Conservation (phyloP, 768 basidiomycete genomes). For the Mrakia frigida region DNA sequence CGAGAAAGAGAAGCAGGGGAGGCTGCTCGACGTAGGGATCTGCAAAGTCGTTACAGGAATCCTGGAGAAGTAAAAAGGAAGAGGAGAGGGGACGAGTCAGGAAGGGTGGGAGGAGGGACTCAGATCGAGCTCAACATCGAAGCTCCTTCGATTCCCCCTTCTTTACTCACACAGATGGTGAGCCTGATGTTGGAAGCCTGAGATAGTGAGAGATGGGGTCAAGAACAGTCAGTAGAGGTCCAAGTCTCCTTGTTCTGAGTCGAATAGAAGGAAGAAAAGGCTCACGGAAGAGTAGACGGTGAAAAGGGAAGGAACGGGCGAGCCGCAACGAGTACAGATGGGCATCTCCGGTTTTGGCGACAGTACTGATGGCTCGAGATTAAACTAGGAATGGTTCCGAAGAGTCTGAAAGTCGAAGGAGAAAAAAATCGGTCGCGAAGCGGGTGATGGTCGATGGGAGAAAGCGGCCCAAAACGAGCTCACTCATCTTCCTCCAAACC, state of each 20-base stretch:
- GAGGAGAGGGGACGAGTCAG: neutral
- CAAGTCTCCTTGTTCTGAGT: neutral
- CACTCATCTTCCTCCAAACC: too few relatives aligned
- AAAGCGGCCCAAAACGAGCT: too few relatives aligned
- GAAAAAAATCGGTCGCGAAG: too few relatives aligned
- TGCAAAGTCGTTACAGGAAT: conserved; percentile 55
- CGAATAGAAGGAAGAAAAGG: neutral
- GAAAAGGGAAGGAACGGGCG: conserved; percentile 62
- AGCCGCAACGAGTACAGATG: conserved; percentile 71
- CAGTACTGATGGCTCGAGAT: too few relatives aligned
- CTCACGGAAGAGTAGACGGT: conserved; percentile 69
- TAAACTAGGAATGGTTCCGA: too few relatives aligned
- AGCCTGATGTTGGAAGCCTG: conserved; percentile 43
- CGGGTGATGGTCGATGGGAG: too few relatives aligned
- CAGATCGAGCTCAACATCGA: neutral
- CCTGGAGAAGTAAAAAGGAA: conserved; percentile 29
- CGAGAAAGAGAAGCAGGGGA: conserved; percentile 63
- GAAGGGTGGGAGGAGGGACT: neutral
- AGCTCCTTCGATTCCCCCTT: too few relatives aligned
- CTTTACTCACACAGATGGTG: conserved; percentile 40
- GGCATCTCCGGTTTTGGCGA: conserved; percentile 53
- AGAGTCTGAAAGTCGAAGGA: too few relatives aligned
- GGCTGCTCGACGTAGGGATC: conserved; percentile 88
- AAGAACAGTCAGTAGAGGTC: too few relatives aligned
- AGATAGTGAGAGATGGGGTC: too few relatives aligned